Percentiles rank a stretch among this genome's conserved stretches.
Conservation (phyloP, 257 asterid genomes). For the Misopates orontium region DNA sequence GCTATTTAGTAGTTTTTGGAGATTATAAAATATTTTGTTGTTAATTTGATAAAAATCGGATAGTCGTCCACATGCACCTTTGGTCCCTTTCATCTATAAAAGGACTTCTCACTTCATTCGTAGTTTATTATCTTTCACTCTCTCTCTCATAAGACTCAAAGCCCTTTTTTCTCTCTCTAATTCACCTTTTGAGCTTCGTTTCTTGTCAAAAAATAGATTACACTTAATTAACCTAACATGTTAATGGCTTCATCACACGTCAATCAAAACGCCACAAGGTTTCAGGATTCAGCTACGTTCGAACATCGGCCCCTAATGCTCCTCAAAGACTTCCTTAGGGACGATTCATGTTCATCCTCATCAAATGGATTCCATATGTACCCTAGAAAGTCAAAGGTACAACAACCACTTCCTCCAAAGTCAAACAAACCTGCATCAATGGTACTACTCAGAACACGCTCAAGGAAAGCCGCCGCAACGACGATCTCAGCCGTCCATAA, state of each 20-base stretch:
- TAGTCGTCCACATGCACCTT: no score
- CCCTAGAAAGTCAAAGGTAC: constrained; percentile 29
- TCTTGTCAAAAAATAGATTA: not conserved
- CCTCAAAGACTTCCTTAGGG: constrained; percentile 67
- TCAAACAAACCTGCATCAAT: constrained; percentile 33
- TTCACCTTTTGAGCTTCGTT: not conserved
- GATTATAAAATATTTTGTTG: no score
- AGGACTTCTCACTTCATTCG: not conserved
- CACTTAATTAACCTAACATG: no score
- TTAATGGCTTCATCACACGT: constrained; percentile 37
- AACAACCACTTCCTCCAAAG: not conserved
- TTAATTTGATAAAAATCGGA: no score
- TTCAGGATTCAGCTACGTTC: constrained; percentile 23
- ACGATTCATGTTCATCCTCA: constrained; percentile 36
- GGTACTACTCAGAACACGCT: constrained; percentile 47
- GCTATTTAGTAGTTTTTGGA: no score
- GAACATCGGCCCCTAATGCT: constrained; percentile 61
- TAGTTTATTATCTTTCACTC: not conserved
- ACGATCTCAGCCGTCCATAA: constrained; percentile 59
- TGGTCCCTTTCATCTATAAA: constrained; percentile 17
- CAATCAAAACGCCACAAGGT: constrained; percentile 15
- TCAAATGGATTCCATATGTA: constrained; percentile 26
- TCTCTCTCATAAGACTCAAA: constrained; percentile 13
- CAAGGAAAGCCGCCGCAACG: constrained; percentile 58
- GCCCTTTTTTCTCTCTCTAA: not conserved